Base-by-base conservation (phyloP, 1,139 yeast genomes). In the Pichia sp. region DNA sequence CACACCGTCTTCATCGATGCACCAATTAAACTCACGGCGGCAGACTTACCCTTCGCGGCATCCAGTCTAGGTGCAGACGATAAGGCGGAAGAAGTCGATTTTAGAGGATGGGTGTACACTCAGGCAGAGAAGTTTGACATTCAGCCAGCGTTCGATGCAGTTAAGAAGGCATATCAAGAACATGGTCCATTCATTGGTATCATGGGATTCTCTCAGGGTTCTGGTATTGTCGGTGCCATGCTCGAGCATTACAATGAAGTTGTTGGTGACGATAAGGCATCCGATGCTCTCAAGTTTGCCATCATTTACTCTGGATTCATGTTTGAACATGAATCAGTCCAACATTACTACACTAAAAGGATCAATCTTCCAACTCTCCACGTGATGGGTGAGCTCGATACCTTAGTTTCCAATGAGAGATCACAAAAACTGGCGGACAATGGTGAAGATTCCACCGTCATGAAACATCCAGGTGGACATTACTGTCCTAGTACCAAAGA, bases 181-280 rank as follows among this genome's bases (percentile, higher is more conserved):
- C 67, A 86, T 45, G 97, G 97, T 0, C 97, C 97, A 1, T 87
- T 80, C 52, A 80, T 77, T 38, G 97, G 96, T 3, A 67, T 88
- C 21, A 62, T 91, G 38, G 97, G 96, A 3, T 91, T 88, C 55
- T 80, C 93, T 15, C 97, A 91, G 58, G 98, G 98, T 45, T 93
- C 96, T 1, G 94, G 94, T 4, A 63, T 91, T 55, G 74, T 93
- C 1, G 75, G 77, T 4, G 63, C 75, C 19, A 50, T 76, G 9
- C 60, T 77, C 27, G 72, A 72, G 45, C 58, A 60, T 23, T 62
- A 53, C 38, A 52, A 59, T 32, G 56, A 51, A 20, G 42, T 58
- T 20, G 50, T 56, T 18, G 58, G 51, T 17, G 47, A 51, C 29
- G 51, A 49, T 11, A 49, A 56, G 27, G 56, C 59, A 1, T 45